Evolutionary conservation across 2,329 filamentous ascomycete species (phyloP).

Genomic region (Cadophora sp.): DNA sequence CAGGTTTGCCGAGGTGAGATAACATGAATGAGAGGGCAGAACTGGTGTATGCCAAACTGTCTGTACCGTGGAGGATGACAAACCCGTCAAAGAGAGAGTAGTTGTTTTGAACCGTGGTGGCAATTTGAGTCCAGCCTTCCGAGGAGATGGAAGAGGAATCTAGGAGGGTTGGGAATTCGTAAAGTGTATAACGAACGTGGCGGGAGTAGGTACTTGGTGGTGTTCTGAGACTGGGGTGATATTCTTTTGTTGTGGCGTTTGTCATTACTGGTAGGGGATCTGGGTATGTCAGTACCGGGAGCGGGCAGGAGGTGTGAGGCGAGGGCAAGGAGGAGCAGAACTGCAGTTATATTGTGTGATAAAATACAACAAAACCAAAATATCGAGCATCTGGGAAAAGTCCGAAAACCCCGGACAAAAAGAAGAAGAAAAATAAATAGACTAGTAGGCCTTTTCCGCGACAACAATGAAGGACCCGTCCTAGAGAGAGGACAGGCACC

Average conservation of each 20-base stretch:
- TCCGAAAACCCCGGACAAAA: no score
- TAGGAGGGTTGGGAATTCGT: slow-evolving; percentile 71
- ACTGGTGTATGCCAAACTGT: slow-evolving; percentile 72
- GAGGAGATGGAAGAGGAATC: slow-evolving; percentile 77
- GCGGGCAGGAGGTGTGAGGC: neutral
- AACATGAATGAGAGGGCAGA: slow-evolving; percentile 79
- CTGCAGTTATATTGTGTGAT: neutral
- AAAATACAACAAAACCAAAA: no score
- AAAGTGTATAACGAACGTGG: slow-evolving; percentile 70
- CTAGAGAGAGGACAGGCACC: no score
- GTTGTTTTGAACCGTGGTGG: slow-evolving; percentile 63
- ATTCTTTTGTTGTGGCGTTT: slow-evolving; percentile 36
- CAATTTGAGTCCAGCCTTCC: slow-evolving; percentile 74
- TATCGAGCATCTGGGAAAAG: no score
- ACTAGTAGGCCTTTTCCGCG: no score
- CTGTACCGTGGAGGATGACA: slow-evolving; percentile 75
- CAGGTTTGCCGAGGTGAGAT: slow-evolving; percentile 73
- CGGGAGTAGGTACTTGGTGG: slow-evolving; percentile 69
- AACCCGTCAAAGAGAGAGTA: slow-evolving; percentile 75
- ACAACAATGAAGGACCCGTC: no score
- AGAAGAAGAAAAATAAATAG: no score
- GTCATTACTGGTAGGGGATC: slow-evolving; percentile 45
- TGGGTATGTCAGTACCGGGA: slow-evolving; percentile 27
- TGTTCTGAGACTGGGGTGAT: slow-evolving; percentile 55
- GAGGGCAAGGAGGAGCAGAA: neutral